These are phyloP conservation scores for Cyberlindnera euphorbiiphila DNA, from an alignment of 805 yeast genomes.

Conservation along the genomic window DNA sequence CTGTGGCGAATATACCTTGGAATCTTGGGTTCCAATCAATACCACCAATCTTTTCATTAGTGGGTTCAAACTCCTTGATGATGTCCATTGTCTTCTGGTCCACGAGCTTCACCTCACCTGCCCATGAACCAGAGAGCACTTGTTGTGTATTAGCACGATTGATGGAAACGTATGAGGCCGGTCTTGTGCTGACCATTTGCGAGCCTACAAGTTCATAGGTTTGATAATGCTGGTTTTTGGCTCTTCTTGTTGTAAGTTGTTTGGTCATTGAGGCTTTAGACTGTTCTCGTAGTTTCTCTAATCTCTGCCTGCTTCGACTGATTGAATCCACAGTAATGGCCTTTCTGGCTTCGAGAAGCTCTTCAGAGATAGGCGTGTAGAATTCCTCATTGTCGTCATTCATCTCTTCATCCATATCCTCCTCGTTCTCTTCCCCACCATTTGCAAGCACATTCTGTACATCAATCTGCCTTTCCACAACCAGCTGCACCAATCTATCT, in stretches of 20 bases:
- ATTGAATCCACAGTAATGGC: slow-evolving; percentile 51
- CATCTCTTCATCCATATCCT: slow-evolving; percentile 31
- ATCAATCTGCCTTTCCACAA: slow-evolving; percentile 33
- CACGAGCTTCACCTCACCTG: slow-evolving; percentile 61
- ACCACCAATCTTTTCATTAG: slow-evolving; percentile 66
- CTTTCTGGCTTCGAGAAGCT: slow-evolving; percentile 48
- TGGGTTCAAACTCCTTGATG: slow-evolving; percentile 18
- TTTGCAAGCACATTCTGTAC: slow-evolving; percentile 13
- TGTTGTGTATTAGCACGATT: slow-evolving; percentile 32
- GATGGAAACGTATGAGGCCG: slow-evolving; percentile 56
- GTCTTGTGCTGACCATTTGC: slow-evolving; percentile 65
- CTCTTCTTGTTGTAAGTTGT: slow-evolving; percentile 45
- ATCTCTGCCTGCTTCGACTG: slow-evolving; percentile 39
- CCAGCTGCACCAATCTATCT: slow-evolving; percentile 47
- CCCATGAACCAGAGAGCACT: slow-evolving; percentile 79
- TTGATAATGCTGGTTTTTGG: slow-evolving; percentile 32
- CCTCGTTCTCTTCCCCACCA: slow-evolving; percentile 19
- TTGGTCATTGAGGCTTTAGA: slow-evolving; percentile 37
- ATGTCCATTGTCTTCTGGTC: slow-evolving; percentile 35
- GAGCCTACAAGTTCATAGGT: slow-evolving; percentile 54
- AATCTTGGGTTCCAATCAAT: slow-evolving; percentile 54
- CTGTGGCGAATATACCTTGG: slow-evolving; percentile 26
- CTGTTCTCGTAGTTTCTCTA: slow-evolving; percentile 31
- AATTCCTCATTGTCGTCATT: slow-evolving; percentile 73
- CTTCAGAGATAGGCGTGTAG: slow-evolving; percentile 71